phyloP scores from a whole-genome alignment of 2,329 filamentous ascomycete genomes.

The Sporothrix dimorphospora region DNA sequence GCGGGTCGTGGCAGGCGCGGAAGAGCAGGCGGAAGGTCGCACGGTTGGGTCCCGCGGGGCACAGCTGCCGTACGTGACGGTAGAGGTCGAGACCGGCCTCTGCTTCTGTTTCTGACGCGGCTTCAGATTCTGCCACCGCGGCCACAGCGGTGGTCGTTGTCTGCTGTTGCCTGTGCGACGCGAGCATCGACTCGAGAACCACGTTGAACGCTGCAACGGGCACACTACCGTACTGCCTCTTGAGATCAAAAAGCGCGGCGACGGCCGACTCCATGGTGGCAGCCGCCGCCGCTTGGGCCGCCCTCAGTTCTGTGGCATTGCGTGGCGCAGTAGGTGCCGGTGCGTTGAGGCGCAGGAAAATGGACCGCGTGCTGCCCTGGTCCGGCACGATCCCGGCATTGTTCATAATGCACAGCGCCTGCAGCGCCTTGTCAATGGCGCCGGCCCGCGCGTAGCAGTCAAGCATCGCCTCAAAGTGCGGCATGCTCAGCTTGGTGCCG shows the following conservation, averaged over 20 bases:
- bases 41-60: conserved; percentile 41
- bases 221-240: conserved; percentile 38
- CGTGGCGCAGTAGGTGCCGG: not conserved
- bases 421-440: conserved; percentile 68
- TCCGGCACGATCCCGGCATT: conserved; percentile 62
- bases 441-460: conserved; percentile 65
- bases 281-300: not conserved
- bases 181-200: conserved; percentile 44
- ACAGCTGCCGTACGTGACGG: conserved; percentile 43
- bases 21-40: conserved; percentile 45
- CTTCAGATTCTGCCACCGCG: not conserved
- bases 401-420: conserved; percentile 73
- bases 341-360: conserved; percentile 50
- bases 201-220: conserved; percentile 48
- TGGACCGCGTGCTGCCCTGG: conserved; percentile 62
- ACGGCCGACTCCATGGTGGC: conserved; percentile 52
- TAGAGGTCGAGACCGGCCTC: conserved; percentile 43
- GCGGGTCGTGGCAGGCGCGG: conserved; percentile 35
- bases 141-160: not conserved
- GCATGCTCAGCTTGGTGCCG: conserved; percentile 58
- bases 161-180: not conserved
- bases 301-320: not conserved
- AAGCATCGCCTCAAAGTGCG: conserved; percentile 81
- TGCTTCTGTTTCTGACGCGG: not conserved
- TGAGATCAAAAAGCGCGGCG: conserved; percentile 58